phyloP scores from a whole-genome alignment of 139 green algal genomes.

The Chara braunii region DNA sequence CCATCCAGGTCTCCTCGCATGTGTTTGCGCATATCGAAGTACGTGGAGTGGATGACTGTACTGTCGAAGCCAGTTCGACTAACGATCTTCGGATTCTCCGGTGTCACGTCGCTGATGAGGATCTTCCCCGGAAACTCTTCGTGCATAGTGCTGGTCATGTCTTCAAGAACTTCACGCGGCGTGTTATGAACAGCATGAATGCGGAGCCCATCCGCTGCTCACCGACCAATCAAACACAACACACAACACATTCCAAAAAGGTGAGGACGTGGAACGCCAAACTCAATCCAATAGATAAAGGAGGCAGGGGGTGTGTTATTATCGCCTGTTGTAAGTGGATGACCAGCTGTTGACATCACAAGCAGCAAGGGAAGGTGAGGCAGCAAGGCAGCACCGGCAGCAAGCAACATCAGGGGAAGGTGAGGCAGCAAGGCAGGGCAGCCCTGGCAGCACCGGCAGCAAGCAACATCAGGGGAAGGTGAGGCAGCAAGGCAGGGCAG shows the following conservation, averaged over 20 bases:
- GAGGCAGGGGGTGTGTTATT: not conserved
- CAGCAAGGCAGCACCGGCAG: too few relatives aligned
- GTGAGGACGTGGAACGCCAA: too few relatives aligned
- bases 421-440: too few relatives aligned
- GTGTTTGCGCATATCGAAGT: slow-evolving; percentile 32
- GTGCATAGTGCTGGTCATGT: slow-evolving; percentile 45
- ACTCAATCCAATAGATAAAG: too few relatives aligned
- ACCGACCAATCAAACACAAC: too few relatives aligned
- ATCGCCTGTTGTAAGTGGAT: not conserved
- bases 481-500: too few relatives aligned
- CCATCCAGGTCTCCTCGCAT: slow-evolving; percentile 46
- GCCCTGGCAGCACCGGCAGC: too few relatives aligned
- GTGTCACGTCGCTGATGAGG: slow-evolving; percentile 49
- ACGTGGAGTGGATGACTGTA: slow-evolving; percentile 38
- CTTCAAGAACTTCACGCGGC: slow-evolving; percentile 47
- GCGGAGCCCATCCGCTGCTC: slow-evolving; percentile 54
- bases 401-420: too few relatives aligned
- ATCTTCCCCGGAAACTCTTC: slow-evolving; percentile 48
- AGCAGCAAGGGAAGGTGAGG: too few relatives aligned
- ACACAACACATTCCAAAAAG: too few relatives aligned
- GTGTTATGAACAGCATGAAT: slow-evolving; percentile 62
- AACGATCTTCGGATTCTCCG: slow-evolving; percentile 50
- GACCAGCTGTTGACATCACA: too few relatives aligned
- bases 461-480: too few relatives aligned
- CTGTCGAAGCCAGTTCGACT: slow-evolving; percentile 40